Percentiles rank a stretch among this genome's conserved stretches.
phyloP scores from a whole-genome alignment of 2,329 filamentous ascomycete genomes.

The Dothideomycetes sp. region DNA sequence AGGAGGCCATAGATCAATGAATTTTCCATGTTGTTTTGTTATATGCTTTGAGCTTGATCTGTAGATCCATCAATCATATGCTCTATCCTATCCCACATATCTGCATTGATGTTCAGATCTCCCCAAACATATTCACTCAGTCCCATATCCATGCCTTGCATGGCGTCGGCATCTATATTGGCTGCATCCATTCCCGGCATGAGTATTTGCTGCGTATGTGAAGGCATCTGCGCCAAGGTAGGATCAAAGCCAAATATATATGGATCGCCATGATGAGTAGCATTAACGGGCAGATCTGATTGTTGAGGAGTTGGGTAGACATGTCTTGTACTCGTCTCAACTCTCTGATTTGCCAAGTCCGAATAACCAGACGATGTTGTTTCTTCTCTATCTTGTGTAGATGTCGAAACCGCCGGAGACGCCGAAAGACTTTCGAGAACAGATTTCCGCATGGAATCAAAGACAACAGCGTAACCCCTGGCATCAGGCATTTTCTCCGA shows the following conservation, averaged over 20 bases:
- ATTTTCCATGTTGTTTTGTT: too few relatives aligned
- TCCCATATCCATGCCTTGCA: constrained; percentile 4
- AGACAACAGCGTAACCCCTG: neutral
- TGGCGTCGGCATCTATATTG: neutral
- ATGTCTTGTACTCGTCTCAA: neutral
- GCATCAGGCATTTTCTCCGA: constrained; percentile 5
- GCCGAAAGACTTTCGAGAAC: neutral
- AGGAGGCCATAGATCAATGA: too few relatives aligned
- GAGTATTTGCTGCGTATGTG: neutral
- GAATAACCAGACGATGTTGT: neutral
- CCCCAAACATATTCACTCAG: constrained; percentile 5
- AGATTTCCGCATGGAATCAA: constrained; percentile 1
- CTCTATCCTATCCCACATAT: constrained; percentile 6
- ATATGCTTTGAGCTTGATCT: neutral
- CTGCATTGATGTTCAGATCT: constrained; percentile 2
- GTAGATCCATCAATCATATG: constrained; percentile 3
- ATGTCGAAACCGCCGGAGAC: neutral
- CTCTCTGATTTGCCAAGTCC: neutral
- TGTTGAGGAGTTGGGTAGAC: neutral
- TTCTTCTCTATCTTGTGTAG: neutral
- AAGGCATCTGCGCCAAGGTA: neutral
- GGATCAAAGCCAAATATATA: too few relatives aligned
- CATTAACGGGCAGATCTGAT: too few relatives aligned
- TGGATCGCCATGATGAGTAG: too few relatives aligned
- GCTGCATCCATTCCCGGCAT: constrained; percentile 2